phyloP scores from a whole-genome alignment of 345 rosid species.

The Populus nigra region DNA sequence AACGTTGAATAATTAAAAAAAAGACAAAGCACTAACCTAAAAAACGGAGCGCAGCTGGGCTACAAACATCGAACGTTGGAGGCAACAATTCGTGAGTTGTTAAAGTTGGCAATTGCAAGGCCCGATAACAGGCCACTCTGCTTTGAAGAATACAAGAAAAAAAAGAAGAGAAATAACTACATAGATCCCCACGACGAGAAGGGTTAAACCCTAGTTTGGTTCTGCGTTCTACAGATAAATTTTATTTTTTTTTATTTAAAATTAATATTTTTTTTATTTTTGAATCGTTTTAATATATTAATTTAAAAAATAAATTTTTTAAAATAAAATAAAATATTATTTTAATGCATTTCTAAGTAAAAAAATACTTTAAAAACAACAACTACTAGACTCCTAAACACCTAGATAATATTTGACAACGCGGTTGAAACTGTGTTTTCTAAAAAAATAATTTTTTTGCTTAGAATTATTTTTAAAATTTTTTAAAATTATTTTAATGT shows the following conservation, averaged over 20 bases:
- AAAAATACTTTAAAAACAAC: accelerated
- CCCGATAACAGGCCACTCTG: neutral
- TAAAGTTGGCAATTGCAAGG: neutral
- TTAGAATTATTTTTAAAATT: too few species aligned
- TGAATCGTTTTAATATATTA: accelerated
- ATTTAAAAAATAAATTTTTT: too few species aligned
- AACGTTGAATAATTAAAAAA: too few species aligned
- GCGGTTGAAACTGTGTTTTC: accelerated
- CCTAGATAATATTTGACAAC: accelerated
- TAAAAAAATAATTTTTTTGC: accelerated
- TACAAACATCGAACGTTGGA: neutral
- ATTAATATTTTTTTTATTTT: too few species aligned
- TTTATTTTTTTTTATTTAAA: too few species aligned
- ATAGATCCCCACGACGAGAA: too few species aligned
- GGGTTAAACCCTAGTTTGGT: too few species aligned
- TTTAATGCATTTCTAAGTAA: accelerated
- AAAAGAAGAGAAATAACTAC: too few species aligned
- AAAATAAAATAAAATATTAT: too few species aligned
- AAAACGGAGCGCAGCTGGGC: neutral
- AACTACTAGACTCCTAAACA: accelerated
- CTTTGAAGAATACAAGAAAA: neutral
- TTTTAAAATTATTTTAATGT: too few species aligned
- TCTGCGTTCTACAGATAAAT: too few species aligned
- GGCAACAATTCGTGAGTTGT: neutral
- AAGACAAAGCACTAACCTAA: neutral